Evolutionary conservation across 2,329 filamentous ascomycete genomes (phyloP), one percentile per base, ranked within the genome.

Genomic region (Colletotrichum tabaci): DNA sequence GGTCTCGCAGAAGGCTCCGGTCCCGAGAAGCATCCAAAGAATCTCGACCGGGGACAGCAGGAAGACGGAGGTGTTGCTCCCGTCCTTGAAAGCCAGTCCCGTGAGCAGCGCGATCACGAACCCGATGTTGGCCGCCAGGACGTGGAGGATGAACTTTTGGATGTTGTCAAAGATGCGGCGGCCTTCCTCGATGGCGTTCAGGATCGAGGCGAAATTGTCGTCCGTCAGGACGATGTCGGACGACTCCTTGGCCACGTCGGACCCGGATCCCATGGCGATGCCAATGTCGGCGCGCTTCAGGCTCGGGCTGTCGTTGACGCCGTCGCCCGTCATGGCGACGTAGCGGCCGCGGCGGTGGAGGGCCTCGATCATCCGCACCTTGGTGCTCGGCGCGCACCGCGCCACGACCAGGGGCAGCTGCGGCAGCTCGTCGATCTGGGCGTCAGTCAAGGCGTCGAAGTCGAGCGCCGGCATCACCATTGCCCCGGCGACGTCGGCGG

Each of bases 1-100:
- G 90, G 94, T 93, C 73, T 93, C 92, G 4, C 92, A 92, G 77
- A 94, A 86, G 58, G 89, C 90, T 42, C 91, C 93, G 0, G 92
- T 94, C 66, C 94, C 87, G 92, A 94, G 94, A 76, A 94, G 94
- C 73, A 94, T 91, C 92, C 92, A 94, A 50, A 94, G 85, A 73
- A 94, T 93, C 75, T 94, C 89, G 21, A 94, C 90, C 0, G 92
- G 92, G 0, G 91, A 85, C 16, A 94, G 85, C 0, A 92, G 92
- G 77, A 94, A 94, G 5, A 94, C 91, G 0, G 92, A 93, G 26
- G 92, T 81, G 1, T 86, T 84, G 16, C 83, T 84, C 5, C 78
- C 75, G 73, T 94, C 92, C 81, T 94, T 93, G 83, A 94, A 93
- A 0, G 84, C 89, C 5, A 94, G 85, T 65, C 92, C 92, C 44